These are phyloP conservation scores for Metarhizium album DNA, from an alignment of 2,329 filamentous ascomycete species.

Conservation along the genomic window DNA sequence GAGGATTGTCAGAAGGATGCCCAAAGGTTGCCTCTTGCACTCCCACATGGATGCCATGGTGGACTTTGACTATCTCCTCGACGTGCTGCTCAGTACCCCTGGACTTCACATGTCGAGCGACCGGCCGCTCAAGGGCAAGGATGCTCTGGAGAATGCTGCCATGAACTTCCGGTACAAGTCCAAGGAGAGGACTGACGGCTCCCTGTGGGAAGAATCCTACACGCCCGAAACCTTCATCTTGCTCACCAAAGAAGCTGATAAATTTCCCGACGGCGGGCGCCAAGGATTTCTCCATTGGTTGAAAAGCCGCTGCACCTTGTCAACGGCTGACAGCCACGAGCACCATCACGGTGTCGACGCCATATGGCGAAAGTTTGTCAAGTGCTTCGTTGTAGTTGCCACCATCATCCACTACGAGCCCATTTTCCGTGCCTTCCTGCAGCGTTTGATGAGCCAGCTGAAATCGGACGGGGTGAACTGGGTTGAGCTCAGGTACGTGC, in stretches of 20 bases:
- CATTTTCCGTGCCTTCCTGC: slow-evolving; percentile 69
- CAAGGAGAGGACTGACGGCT: slow-evolving; percentile 29
- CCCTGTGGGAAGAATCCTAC: slow-evolving; percentile 61
- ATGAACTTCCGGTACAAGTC: slow-evolving; percentile 54
- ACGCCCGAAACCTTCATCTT: slow-evolving; percentile 45
- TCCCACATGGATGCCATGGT: slow-evolving; percentile 89
- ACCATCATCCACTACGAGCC: slow-evolving; percentile 83
- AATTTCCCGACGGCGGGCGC: slow-evolving; percentile 63
- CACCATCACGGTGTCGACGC: slow-evolving; percentile 77
- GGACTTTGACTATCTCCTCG: slow-evolving; percentile 70
- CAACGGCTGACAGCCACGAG: slow-evolving; percentile 58
- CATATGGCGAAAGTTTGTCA: slow-evolving; percentile 73
- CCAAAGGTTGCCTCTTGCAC: slow-evolving; percentile 78
- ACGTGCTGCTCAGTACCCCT: slow-evolving; percentile 56
- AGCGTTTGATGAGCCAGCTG: slow-evolving; percentile 58
- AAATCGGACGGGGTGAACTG: slow-evolving; percentile 76
- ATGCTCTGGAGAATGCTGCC: slow-evolving; percentile 40
- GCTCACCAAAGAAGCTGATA: slow-evolving; percentile 52
- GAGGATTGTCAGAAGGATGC: slow-evolving; percentile 76
- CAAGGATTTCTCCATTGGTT: slow-evolving; percentile 70
- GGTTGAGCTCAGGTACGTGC: slow-evolving; percentile 57
- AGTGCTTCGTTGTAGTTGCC: slow-evolving; percentile 62
- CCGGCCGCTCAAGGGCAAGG: slow-evolving; percentile 41
- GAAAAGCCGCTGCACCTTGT: slow-evolving; percentile 60
- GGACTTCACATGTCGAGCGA: slow-evolving; percentile 64